Evolutionary conservation across 257 asterid genomes (phyloP).

Genomic region (Solanum appendiculatum): DNA sequence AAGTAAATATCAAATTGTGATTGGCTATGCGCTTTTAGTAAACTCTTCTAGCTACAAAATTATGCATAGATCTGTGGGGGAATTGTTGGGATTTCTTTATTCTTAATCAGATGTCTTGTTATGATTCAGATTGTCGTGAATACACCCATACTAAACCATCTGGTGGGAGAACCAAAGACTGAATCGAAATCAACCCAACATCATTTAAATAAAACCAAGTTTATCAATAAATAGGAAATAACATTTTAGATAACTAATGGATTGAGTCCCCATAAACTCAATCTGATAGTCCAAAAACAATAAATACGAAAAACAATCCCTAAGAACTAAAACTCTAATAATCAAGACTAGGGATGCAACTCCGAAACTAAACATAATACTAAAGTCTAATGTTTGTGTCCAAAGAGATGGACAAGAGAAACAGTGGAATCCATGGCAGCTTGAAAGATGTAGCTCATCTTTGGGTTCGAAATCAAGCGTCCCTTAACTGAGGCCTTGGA

Average conservation of each 20-base stretch:
- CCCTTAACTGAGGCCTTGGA: background rate
- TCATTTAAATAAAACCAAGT: too few relatives aligned
- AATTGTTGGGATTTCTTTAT: background rate
- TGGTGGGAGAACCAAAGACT: background rate
- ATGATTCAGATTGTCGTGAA: too few relatives aligned
- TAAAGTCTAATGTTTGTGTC: background rate
- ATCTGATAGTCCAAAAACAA: background rate
- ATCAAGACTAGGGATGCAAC: too few relatives aligned
- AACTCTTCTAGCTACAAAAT: background rate
- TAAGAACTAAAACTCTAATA: too few relatives aligned
- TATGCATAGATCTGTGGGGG: background rate
- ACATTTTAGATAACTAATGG: background rate
- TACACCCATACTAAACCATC: accelerated
- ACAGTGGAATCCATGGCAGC: too few relatives aligned
- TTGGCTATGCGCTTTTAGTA: background rate
- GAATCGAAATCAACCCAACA: too few relatives aligned
- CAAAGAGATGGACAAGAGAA: background rate
- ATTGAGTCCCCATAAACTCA: background rate
- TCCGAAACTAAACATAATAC: too few relatives aligned
- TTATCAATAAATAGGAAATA: too few relatives aligned
- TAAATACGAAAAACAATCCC: background rate
- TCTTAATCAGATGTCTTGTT: too few relatives aligned
- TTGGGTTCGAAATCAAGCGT: background rate
- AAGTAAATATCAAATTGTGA: background rate
- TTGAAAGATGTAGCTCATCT: too few relatives aligned